Base-by-base conservation (phyloP, 495 filamentous ascomycete genomes). In the Mytilinidion resinicola region DNA sequence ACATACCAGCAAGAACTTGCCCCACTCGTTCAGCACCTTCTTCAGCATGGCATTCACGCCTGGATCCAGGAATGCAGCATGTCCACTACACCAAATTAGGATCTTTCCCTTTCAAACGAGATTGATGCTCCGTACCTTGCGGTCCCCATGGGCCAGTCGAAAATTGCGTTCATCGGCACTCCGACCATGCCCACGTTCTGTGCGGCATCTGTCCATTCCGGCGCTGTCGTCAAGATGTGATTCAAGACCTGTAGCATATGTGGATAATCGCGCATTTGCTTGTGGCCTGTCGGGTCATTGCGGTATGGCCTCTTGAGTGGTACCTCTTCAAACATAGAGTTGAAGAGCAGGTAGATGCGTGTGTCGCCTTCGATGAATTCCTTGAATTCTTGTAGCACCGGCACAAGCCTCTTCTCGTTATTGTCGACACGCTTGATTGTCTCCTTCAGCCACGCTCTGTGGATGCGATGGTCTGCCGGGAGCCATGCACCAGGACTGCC, bases 21-120 rank as follows among this genome's bases (percentile, higher is more conserved):
- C 84, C 86, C 86, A 90, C 38, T 77, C 76, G 60, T 86, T 80
- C 9, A 91, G 70, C 9, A 90, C 72, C 59, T 84, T 84, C 72
- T 85, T 84, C n/a, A 88, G 58, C 72, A 82, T 80, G 14, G 62
- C 70, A 57, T 90, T 90, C 51, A 91, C 82, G 4, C 86, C 80
- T 0, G 80, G 78, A 52, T 85, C 78, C 0, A 87, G 67, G 67
- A 88, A 90, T 1, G 80, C 80, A 0, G 83, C 82, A 56, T 82
- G 81, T 0, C 86, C 86, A 50, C 77, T 81, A 0, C 83, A 42
- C 41, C 17, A 3, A n/a, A n/a, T 43, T n/a, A 43, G 17, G 4
- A 19, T 43, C 41, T n/a, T n/a, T 2, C 1, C 17, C 3, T 2
- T 1, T 19, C 14, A n/a, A 3, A 4, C 8, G 2, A 4, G 8